phyloP scores from a whole-genome alignment of 257 asterid species.

The Solanum pennellii region DNA sequence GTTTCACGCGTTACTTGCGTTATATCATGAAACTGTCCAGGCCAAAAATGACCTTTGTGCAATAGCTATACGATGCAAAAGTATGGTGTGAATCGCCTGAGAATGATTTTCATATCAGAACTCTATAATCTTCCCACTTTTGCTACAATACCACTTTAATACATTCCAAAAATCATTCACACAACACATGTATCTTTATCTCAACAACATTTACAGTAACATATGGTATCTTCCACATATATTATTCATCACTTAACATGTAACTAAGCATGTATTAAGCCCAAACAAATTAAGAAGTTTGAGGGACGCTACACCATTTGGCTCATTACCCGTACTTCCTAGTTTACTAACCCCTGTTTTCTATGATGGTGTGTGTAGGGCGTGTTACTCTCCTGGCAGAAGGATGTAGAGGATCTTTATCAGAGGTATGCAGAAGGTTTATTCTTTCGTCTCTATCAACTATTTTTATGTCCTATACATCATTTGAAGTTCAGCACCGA shows the following conservation, averaged over 20 bases:
- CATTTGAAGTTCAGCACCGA: background rate
- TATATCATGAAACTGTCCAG: background rate
- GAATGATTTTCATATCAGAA: background rate
- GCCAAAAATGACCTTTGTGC: background rate
- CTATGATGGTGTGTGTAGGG: constrained; percentile 41
- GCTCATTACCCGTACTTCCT: background rate
- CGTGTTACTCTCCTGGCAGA: constrained; percentile 74
- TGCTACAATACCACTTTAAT: background rate
- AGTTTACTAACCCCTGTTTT: background rate
- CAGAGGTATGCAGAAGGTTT: constrained; percentile 53
- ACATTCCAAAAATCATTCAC: background rate
- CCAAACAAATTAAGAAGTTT: background rate
- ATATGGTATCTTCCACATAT: background rate
- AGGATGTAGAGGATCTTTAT: constrained; percentile 97
- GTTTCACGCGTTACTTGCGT: background rate
- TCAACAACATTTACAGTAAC: background rate
- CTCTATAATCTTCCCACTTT: background rate
- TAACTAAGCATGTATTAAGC: background rate
- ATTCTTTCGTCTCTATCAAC: background rate
- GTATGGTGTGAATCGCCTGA: background rate
- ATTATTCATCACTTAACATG: background rate
- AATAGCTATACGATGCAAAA: background rate
- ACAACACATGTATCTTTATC: background rate
- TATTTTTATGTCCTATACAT: background rate
- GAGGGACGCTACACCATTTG: background rate